Evolutionary conservation across 768 basidiomycete genomes (phyloP).

Genomic region (Tricholoma sp.): DNA sequence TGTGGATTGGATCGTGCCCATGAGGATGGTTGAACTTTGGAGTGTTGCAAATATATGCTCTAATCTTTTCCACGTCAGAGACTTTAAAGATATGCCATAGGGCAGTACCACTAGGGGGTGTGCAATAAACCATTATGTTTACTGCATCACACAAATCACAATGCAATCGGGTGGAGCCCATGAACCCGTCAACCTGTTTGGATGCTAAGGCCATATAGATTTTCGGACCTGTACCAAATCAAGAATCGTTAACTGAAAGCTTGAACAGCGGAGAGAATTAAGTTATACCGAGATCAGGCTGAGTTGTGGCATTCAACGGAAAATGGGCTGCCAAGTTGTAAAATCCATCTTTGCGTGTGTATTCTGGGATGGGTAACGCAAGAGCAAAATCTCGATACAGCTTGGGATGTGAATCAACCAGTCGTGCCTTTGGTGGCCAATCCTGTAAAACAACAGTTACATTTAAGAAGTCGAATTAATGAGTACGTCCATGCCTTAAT

Average conservation of each 20-base stretch:
- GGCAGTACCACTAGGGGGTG: constrained; percentile 55
- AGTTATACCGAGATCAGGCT: constrained; percentile 70
- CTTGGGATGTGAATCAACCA: constrained; percentile 75
- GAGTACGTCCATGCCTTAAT: not conserved
- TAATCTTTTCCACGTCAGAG: constrained; percentile 69
- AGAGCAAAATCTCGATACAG: constrained; percentile 79
- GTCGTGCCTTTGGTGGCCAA: constrained; percentile 86
- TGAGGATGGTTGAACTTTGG: constrained; percentile 27
- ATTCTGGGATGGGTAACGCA: constrained; percentile 55
- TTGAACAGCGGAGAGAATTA: constrained; percentile 7
- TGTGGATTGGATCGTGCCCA: constrained; percentile 86
- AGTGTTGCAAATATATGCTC: constrained; percentile 65
- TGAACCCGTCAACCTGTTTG: constrained; percentile 57
- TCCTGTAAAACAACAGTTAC: constrained; percentile 44
- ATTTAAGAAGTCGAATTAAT: not conserved
- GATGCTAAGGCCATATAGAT: constrained; percentile 90
- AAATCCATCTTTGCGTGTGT: not conserved
- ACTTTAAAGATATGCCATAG: constrained; percentile 89
- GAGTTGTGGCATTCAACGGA: constrained; percentile 59
- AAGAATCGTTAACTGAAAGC: constrained; percentile 6
- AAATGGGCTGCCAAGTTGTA: not conserved
- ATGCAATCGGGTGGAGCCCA: constrained; percentile 84
- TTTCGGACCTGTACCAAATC: constrained; percentile 60
- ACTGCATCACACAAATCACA: constrained; percentile 93
- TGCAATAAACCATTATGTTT: constrained; percentile 82